A percentile compares a stretch with the other conserved stretches of the same genome.
phyloP scores from a whole-genome alignment of 129 eudicot species.

The Escallonia herrerae region DNA sequence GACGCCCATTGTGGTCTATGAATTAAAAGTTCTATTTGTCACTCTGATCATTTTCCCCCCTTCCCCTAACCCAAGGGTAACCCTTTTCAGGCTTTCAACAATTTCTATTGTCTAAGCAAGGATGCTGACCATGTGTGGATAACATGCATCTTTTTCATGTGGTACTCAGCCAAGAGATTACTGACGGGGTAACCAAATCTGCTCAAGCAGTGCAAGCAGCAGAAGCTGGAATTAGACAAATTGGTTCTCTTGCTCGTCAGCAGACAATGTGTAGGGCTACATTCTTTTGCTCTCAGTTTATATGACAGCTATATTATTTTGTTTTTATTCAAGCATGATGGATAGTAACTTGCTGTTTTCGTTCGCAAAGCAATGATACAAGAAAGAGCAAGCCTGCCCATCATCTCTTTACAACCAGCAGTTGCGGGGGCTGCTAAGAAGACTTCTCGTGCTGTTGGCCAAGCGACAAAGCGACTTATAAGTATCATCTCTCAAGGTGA shows the following conservation, averaged over 20 bases:
- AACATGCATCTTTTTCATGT: background rate
- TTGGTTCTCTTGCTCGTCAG: slow-evolving; percentile 65
- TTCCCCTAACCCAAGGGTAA: too few relatives aligned
- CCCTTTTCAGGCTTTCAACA: too few relatives aligned
- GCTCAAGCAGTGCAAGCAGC: slow-evolving; percentile 93
- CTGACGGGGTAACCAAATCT: slow-evolving; percentile 80
- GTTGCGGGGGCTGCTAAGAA: slow-evolving; percentile 80
- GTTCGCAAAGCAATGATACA: slow-evolving; percentile 60
- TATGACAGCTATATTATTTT: background rate
- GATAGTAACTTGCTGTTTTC: background rate
- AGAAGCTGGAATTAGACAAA: slow-evolving; percentile 73
- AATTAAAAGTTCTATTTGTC: too few relatives aligned
- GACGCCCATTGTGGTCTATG: too few relatives aligned
- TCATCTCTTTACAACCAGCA: slow-evolving; percentile 60
- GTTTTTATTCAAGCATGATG: slow-evolving; percentile 5
- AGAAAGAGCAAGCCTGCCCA: slow-evolving; percentile 81
- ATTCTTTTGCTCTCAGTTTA: background rate
- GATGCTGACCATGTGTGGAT: too few relatives aligned
- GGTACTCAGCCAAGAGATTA: slow-evolving; percentile 69
- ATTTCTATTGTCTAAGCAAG: too few relatives aligned
- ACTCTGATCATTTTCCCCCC: too few relatives aligned
- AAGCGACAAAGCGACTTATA: slow-evolving; percentile 54
- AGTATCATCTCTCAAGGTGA: slow-evolving; percentile 52
- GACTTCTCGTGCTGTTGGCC: slow-evolving; percentile 70
- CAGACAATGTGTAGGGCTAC: slow-evolving; percentile 58